Percentiles rank a stretch among this genome's conserved stretches.
These are phyloP conservation scores for Neopestalotiopsis sp. DNA, from an alignment of 2,329 filamentous ascomycete genomes.

Conservation along the genomic window DNA sequence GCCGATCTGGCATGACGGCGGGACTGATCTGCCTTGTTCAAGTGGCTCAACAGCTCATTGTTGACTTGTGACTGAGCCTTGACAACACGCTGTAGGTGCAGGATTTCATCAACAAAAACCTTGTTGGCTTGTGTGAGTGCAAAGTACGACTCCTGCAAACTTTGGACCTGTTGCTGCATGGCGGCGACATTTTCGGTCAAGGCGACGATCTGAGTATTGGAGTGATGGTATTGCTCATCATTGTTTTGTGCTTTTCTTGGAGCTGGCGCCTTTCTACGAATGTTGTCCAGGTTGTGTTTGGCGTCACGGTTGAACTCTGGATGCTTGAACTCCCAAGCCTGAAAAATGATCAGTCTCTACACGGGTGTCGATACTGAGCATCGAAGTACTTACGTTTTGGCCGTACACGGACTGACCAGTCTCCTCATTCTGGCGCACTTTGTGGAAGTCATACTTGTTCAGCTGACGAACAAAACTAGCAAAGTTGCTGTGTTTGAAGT, in stretches of 20 bases:
- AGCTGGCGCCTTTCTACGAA: constrained; percentile 91
- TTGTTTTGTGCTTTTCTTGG: constrained; percentile 74
- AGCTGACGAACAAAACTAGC: constrained; percentile 79
- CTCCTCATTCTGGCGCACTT: constrained; percentile 90
- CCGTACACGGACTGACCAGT: constrained; percentile 83
- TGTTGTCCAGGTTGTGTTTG: constrained; percentile 96
- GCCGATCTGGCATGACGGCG: constrained; percentile 48
- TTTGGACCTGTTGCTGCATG: constrained; percentile 90
- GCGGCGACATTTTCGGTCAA: constrained; percentile 88
- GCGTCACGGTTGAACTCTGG: constrained; percentile 95
- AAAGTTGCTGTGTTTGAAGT: constrained; percentile 87
- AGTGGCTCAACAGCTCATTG: constrained; percentile 61
- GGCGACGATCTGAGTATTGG: constrained; percentile 86
- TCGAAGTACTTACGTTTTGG: constrained; percentile 65
- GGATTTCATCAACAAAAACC: constrained; percentile 65
- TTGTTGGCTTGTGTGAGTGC: constrained; percentile 73
- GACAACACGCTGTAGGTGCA: constrained; percentile 65
- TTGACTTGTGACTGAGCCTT: constrained; percentile 63
- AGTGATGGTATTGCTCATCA: constrained; percentile 77
- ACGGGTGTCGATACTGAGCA: constrained; percentile 21
- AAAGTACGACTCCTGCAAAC: constrained; percentile 82
- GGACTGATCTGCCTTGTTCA: constrained; percentile 55
- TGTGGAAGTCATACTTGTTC: constrained; percentile 85
- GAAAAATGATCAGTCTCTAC: constrained; percentile 34
- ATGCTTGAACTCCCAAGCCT: constrained; percentile 97